These are phyloP conservation scores for Hydnomerulius pinastri DNA, from an alignment of 768 basidiomycete genomes.

Conservation along the genomic window DNA sequence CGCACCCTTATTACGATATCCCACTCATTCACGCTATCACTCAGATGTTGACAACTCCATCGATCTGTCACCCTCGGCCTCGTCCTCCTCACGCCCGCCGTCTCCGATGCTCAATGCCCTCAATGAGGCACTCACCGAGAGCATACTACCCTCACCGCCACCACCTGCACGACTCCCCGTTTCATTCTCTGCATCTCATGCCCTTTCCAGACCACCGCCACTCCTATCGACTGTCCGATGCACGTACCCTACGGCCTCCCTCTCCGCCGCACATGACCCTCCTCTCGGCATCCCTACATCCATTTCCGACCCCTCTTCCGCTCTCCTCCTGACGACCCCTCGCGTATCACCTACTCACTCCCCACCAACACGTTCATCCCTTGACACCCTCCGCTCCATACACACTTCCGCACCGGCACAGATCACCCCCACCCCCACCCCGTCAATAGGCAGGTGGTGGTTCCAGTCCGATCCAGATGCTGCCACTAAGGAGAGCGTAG, in stretches of 20 bases:
- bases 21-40: conserved; percentile 1
- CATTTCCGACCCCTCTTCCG: conserved; percentile 14
- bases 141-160: conserved; percentile 40
- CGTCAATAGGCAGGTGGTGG: conserved; percentile 46
- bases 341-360: conserved; percentile 36
- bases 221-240: conserved; percentile 57
- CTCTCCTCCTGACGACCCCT: conserved; percentile 20
- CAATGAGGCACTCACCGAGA: conserved; percentile 48
- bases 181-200: conserved; percentile 33
- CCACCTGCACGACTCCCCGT: conserved; percentile 45
- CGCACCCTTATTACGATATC: conserved; percentile 20
- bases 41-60: not conserved
- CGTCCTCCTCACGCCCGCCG: conserved; percentile 29
- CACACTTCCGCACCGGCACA: conserved; percentile 30
- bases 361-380: conserved; percentile 47
- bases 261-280: conserved; percentile 41
- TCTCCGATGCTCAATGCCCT: conserved; percentile 43
- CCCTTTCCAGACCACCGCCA: conserved; percentile 48
- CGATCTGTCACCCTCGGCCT: not conserved
- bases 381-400: conserved; percentile 58
- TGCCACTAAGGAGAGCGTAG: conserved; percentile 41
- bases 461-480: conserved; percentile 42
- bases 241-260: conserved; percentile 62
- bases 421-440: conserved; percentile 25
- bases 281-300: not conserved